A percentile compares a stretch with the other conserved stretches of the same genome.
Evolutionary conservation across 2,329 filamentous ascomycete species (phyloP).

Genomic region (Ophiostoma australiae): DNA sequence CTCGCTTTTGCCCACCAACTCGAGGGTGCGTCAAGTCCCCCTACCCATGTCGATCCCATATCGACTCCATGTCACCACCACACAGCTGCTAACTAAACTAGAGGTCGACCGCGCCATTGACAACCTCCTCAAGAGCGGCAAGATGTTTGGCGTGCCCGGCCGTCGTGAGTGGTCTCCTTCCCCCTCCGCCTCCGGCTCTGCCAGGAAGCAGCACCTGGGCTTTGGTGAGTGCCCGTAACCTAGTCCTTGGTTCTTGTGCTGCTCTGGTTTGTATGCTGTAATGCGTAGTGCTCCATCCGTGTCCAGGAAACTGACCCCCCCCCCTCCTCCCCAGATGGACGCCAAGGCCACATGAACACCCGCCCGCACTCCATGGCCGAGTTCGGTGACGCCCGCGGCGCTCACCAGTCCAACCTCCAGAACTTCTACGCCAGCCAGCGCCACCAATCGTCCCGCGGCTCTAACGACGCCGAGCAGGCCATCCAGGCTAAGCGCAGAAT

Average conservation of each 20-base stretch:
- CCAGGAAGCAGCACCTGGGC: slow-evolving; percentile 49
- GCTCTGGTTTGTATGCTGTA: slow-evolving; percentile 23
- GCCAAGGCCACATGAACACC: slow-evolving; percentile 54
- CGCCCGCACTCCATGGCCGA: slow-evolving; percentile 83
- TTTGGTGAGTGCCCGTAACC: slow-evolving; percentile 47
- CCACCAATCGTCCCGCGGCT: slow-evolving; percentile 78
- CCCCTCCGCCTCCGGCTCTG: slow-evolving; percentile 49
- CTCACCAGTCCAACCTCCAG: slow-evolving; percentile 77
- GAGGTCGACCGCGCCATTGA: slow-evolving; percentile 96
- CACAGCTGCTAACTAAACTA: slow-evolving; percentile 36
- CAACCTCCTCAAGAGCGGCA: slow-evolving; percentile 94
- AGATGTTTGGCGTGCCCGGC: slow-evolving; percentile 66
- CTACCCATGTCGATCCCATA: neutral
- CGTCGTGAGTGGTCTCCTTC: slow-evolving; percentile 72
- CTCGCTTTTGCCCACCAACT: slow-evolving; percentile 36
- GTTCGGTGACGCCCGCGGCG: slow-evolving; percentile 65
- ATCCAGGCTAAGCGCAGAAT: slow-evolving; percentile 99
- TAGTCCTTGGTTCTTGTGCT: slow-evolving; percentile 1
- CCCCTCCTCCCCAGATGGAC: slow-evolving; percentile 60
- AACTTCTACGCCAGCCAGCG: slow-evolving; percentile 93
- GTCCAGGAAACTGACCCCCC: neutral
- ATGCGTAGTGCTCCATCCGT: neutral
- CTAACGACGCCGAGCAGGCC: slow-evolving; percentile 92
- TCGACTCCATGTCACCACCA: neutral
- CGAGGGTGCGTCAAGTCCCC: slow-evolving; percentile 34